Base-by-base conservation (phyloP, 495 filamentous ascomycete genomes). In the Lasiosphaeria hispida region DNA sequence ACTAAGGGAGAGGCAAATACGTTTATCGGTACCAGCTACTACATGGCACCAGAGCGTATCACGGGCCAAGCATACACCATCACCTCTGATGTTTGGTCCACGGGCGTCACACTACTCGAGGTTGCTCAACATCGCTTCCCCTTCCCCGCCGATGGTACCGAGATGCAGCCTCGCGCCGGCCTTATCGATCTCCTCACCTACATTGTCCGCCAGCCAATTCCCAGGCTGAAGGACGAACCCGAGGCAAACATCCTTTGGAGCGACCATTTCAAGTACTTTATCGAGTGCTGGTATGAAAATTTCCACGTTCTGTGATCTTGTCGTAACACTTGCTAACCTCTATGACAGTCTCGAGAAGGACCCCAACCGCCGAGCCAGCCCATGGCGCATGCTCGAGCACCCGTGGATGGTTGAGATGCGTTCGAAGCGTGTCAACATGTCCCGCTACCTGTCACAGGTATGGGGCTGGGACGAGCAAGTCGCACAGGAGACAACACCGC, bases 351-450 rank as follows among this genome's bases (percentile, higher is more conserved):
- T 97, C 53, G 94, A 97, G 73, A 98, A 98, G 77, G 92, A 98
- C 68, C 86, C 87, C 23, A 76, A 76, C 57, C 85, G 92, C 67
- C 83, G 94, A 61, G 95, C 92, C 36, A 92, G 87, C 48, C 94
- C 94, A 37, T 97, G 95, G 94, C 88, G 92, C 59, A 97, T 98
- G 93, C 86, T 96, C 61, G 95, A 97, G 63, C 95, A 98, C 78
- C 94, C 94, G 7, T 98, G 94, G 94, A 93, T 98, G 83, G 75
- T 88, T 55, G 94, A 97, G 66, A 97, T 97, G 90, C 87, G 86
- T 62, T 82, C 83, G 52, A 97, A 96, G 80, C 89, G 91, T 68
- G 95, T 97, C 65, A 96, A 97, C 69, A 97, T 98, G 91, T 85
- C 85, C 44, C 85, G 89, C 67, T 98, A 96, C 75, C 78, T 98